Base-by-base conservation (phyloP, 768 basidiomycete genomes). In the Termitomyces bulborhizus region DNA sequence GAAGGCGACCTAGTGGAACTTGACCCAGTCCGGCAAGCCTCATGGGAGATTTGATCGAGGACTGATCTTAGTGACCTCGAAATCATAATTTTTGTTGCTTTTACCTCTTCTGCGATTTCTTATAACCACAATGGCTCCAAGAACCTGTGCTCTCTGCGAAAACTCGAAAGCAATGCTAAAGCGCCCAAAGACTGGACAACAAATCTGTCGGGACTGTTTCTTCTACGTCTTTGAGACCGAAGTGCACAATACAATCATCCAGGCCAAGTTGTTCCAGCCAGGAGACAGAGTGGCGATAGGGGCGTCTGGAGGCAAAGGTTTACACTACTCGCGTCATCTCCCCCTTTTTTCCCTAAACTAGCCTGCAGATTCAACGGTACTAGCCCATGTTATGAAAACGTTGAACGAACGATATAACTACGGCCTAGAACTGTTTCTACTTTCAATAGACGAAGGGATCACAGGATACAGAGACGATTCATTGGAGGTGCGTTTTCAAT, bases 361-460 rank as follows among this genome's bases (percentile, higher is more conserved):
- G 24, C 8, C 15, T 44, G 40, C 63, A 98, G 97, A 99, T 69
- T 98, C 96, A 7, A 99, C 97, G 11, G 97, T 99, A 15, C 79
- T 99, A 41, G 97, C 97, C 12, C 86, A 98, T 79, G 88, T 98
- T 55, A 93, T 98, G 91, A 96, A 94, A 66, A 82, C 87, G 4
- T 74, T 99, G 51, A 98, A 98, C 69, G 89, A 95, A 62, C 84
- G 96, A 46, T 97, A 98, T 70, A 71, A 88, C 55, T 99, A 99
- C 62, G 92, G 91, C 36, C 77, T 99, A 56, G 85, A 95, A 47
- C 75, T 99, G 24, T 94, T 90, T 68, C 73, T 99, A 21, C 80
- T 99, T 46, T 98, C 95, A 0, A 98, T 99, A 68, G 97, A 99
- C 68, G 97, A 99, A 69, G 97, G 97, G 0, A 99, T 98, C 61